phyloP scores from a whole-genome alignment of 805 yeast genomes.

The Myxozyma monticola region DNA sequence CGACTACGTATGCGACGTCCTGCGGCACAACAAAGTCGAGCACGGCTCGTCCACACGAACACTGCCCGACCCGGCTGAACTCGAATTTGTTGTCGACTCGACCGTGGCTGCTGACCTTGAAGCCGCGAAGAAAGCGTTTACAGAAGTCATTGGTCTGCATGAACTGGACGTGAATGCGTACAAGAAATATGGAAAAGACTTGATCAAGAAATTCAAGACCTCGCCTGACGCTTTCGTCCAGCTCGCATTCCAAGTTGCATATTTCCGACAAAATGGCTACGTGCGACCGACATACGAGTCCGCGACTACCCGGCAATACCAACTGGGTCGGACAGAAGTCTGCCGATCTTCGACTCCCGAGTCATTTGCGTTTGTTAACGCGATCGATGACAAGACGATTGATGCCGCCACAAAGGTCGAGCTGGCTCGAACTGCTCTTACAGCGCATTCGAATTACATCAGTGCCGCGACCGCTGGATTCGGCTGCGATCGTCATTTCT shows the following conservation, averaged over 20 bases:
- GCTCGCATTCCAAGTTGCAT: conserved; percentile 86
- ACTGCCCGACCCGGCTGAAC: conserved; percentile 40
- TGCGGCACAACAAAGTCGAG: conserved; percentile 51
- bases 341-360: conserved; percentile 80
- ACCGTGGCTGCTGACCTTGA: conserved; percentile 52
- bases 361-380: conserved; percentile 65
- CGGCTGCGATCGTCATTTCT: conserved; percentile 92
- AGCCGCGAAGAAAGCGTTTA: conserved; percentile 58
- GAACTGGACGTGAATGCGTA: conserved; percentile 78
- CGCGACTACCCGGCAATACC: conserved; percentile 88
- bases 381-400: conserved; percentile 62
- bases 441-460: conserved; percentile 72
- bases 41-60: conserved; percentile 32
- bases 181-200: conserved; percentile 80
- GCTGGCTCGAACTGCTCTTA: conserved; percentile 70
- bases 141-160: conserved; percentile 59
- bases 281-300: conserved; percentile 92
- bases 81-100: conserved; percentile 57
- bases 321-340: conserved; percentile 91
- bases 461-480: conserved; percentile 76
- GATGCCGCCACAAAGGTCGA: conserved; percentile 57
- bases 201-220: conserved; percentile 77
- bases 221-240: conserved; percentile 95
- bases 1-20: conserved; percentile 63
- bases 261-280: conserved; percentile 76